Evolutionary conservation across 345 rosid species (phyloP), one percentile per base, ranked within the genome.

Genomic region (Garcia nutans): DNA sequence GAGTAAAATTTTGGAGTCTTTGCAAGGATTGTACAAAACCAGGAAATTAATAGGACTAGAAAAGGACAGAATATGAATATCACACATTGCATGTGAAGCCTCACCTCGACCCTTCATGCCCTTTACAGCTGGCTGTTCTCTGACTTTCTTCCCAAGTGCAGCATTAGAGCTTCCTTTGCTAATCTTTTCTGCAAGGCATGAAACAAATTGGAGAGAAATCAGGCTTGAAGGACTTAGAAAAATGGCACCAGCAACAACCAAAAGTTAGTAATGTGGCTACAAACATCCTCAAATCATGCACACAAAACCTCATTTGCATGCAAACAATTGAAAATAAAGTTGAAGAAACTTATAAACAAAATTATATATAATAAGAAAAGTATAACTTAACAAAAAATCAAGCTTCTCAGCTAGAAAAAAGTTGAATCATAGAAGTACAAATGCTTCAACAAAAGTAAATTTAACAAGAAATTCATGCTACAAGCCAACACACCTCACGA

Each of bases 71-170:
- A 50, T 56, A 31, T 55, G 67, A 47, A 74, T 77, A 63, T 41
- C 87, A 86, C 73, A 95, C 99, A 97, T 85, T 93, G 89, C 99
- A 95, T 76, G 90, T 88, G 96, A 90, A 82, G 96, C 93, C 84
- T 91, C 99, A 72, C 97, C 99, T 77, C 99, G 92, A 74, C 88
- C 90, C 85, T 87, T 93, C 77, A 87, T 65, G 70, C 79, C 87
- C 87, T 88, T 95, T 28, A 86, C 77, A 78, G 87, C 85, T 65
- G 91, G 78, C 66, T 86, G 79, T 79, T 92, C 98, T 82, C 91
- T 92, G 69, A 65, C 84, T 85, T 93, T 95, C 93, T 89, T 93
- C 76, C 97, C 93, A 20, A 79, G 81, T 0, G 91, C 75, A 83
- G 90, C 90, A 77, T 86, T 91, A 90, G 90, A 80, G 97, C 94